phyloP scores from a whole-genome alignment of 192 early-diverging fungal species.

The Chytriomyces sp. region DNA sequence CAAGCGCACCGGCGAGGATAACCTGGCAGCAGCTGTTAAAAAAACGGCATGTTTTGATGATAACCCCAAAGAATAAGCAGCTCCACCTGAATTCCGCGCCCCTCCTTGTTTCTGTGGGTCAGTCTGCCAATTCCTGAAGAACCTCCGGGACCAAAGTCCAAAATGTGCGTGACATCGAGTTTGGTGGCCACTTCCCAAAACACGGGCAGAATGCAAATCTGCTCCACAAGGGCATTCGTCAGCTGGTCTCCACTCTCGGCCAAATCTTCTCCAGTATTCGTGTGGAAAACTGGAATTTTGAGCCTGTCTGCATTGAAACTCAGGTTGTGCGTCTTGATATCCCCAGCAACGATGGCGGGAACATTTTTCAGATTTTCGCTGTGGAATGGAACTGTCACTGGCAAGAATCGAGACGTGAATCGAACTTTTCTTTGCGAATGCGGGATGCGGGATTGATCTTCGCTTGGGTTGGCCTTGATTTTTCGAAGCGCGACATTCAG shows the following conservation, averaged over 20 bases:
- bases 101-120: constrained; percentile 88
- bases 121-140: constrained; percentile 81
- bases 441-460: constrained; percentile 89
- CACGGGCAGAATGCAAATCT: constrained; percentile 73
- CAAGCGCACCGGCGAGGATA: constrained; percentile 72
- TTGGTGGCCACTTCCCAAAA: constrained; percentile 77
- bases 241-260: constrained; percentile 50
- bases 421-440: constrained; percentile 88
- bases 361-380: constrained; percentile 75
- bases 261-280: constrained; percentile 82
- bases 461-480: constrained; percentile 81
- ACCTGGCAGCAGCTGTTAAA: constrained; percentile 32
- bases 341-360: constrained; percentile 66
- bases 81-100: constrained; percentile 70
- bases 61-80: no score
- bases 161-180: constrained; percentile 77
- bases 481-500: constrained; percentile 90
- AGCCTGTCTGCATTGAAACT: constrained; percentile 68
- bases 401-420: constrained; percentile 90
- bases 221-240: constrained; percentile 69
- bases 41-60: no score
- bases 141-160: constrained; percentile 94
- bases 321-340: constrained; percentile 71
- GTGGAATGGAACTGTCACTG: constrained; percentile 92
- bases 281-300: constrained; percentile 78